phyloP scores from a whole-genome alignment of 2,329 filamentous ascomycete genomes.

The Knufia petricola region DNA sequence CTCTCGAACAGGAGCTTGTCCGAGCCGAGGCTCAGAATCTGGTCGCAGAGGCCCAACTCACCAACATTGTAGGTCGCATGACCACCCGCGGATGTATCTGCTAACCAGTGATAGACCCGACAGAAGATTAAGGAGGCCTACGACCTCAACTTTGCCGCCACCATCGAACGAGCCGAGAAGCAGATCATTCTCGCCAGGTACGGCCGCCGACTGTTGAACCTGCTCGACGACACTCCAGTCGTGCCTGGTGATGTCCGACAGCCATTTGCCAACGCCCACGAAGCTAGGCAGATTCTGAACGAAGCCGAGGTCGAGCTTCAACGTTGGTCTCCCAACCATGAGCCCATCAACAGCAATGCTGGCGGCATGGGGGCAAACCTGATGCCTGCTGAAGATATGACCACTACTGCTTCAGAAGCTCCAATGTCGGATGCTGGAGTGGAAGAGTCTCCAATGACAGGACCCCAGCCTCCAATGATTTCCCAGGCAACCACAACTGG shows the following conservation, averaged over 20 bases:
- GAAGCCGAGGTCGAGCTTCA: constrained; percentile 84
- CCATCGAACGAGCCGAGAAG: constrained; percentile 94
- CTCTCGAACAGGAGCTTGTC: constrained; percentile 91
- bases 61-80: constrained; percentile 64
- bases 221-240: constrained; percentile 82
- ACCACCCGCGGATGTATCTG: neutral
- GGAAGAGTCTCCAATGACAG: neutral
- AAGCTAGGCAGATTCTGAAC: constrained; percentile 76
- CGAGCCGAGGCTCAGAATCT: constrained; percentile 90
- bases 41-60: constrained; percentile 91
- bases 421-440: neutral
- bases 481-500: neutral
- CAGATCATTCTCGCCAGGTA: constrained; percentile 90
- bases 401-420: constrained; percentile 13
- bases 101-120: constrained; percentile 55
- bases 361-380: constrained; percentile 37
- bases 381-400: constrained; percentile 25
- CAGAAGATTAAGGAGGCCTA: constrained; percentile 95
- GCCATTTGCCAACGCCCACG: constrained; percentile 55
- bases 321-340: constrained; percentile 54
- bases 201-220: constrained; percentile 70
- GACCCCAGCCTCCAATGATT: neutral
- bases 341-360: constrained; percentile 44
- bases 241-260: constrained; percentile 71
- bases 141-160: constrained; percentile 74